Conservation (phyloP, 1,284 basidiomycete genomes). For the Ceratobasidium papillatum region DNA sequence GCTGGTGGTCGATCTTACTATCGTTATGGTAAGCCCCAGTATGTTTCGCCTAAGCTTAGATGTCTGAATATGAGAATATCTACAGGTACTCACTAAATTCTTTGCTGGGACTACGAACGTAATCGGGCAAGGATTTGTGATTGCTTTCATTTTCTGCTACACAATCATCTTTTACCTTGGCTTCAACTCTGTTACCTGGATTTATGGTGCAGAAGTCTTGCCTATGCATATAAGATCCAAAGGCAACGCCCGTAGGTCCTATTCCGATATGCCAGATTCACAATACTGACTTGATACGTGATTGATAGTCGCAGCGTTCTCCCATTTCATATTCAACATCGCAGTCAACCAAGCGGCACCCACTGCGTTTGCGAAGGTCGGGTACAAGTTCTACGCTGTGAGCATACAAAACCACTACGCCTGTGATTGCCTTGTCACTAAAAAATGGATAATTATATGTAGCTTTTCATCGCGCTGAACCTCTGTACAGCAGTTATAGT, state of each 20-base stretch:
- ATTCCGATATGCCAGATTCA: background rate
- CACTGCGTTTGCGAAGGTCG: constrained; percentile 20
- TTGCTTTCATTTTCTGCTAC: constrained; percentile 35
- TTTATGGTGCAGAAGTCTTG: constrained; percentile 30
- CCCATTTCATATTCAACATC: constrained; percentile 36
- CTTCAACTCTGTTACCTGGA: constrained; percentile 33
- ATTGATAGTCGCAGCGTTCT: constrained; percentile 32
- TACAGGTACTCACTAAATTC: constrained; percentile 20
- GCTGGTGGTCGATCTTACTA: constrained; percentile 11
- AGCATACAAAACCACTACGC: background rate
- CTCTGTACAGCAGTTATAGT: constrained; percentile 32
- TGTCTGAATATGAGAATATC: background rate
- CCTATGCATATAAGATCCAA: constrained; percentile 31
- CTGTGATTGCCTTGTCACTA: no score
- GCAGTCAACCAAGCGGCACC: constrained; percentile 36
- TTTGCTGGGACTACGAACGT: constrained; percentile 22
- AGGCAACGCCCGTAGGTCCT: constrained; percentile 21
- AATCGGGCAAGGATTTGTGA: constrained; percentile 28
- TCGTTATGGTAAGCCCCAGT: constrained; percentile 5
- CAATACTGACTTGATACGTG: background rate
- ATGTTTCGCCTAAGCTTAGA: background rate
- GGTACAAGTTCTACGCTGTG: constrained; percentile 27
- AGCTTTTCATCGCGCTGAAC: constrained; percentile 36
- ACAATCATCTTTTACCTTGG: constrained; percentile 24
- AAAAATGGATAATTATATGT: background rate